Evolutionary conservation across 345 rosid species (phyloP).

Genomic region (Diplotaxis tenuifolia): DNA sequence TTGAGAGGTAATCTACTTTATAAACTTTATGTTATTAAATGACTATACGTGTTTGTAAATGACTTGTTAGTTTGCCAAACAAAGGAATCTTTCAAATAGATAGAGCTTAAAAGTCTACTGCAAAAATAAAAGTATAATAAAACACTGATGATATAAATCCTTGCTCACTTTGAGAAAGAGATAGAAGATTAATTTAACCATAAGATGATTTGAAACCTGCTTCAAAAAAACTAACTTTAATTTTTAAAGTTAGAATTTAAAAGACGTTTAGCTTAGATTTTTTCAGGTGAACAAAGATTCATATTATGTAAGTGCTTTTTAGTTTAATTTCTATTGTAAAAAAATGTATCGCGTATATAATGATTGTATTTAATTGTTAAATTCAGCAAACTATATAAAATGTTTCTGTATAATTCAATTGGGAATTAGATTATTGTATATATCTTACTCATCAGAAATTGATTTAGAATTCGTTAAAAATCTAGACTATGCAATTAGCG

Average conservation of each 20-base stretch:
- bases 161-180: background rate
- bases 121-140: background rate
- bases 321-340: background rate
- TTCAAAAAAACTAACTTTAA: background rate
- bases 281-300: background rate
- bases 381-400: background rate
- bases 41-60: background rate
- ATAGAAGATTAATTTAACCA: background rate
- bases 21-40: background rate
- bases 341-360: background rate
- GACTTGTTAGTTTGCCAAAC: background rate
- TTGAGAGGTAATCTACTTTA: conserved; percentile 2
- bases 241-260: background rate
- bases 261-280: background rate
- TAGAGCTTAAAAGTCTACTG: background rate
- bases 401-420: background rate
- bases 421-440: background rate
- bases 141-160: background rate
- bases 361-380: background rate
- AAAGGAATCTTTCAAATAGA: background rate
- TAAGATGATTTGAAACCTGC: background rate
- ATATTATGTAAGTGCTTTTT: background rate
- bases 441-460: background rate
- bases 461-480: background rate
- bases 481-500: background rate